phyloP scores from a whole-genome alignment of 495 filamentous ascomycete species.

The Sabuloglossum arenarium region DNA sequence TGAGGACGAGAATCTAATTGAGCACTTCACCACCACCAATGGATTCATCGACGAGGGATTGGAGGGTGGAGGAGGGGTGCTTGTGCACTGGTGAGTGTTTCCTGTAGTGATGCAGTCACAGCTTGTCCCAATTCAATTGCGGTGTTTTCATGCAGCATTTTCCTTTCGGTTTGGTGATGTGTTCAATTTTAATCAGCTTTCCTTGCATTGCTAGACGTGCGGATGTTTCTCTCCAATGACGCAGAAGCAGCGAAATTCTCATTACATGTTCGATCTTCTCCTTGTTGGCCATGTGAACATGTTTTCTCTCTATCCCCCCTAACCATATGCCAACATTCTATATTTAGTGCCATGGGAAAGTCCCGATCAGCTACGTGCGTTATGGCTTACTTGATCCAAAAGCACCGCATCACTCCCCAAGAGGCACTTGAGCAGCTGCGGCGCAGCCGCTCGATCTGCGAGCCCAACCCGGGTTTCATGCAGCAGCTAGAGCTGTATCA shows the following conservation, averaged over 20 bases:
- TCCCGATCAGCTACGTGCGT: conserved; percentile 73
- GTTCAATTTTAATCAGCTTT: no score
- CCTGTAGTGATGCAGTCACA: no score
- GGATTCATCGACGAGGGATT: conserved; percentile 67
- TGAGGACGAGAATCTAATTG: conserved; percentile 65
- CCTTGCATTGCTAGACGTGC: no score
- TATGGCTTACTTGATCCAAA: conserved; percentile 69
- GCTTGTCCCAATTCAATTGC: not conserved
- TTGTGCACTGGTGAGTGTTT: conserved; percentile 49
- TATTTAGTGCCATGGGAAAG: conserved; percentile 76
- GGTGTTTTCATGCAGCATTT: not conserved
- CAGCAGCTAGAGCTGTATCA: conserved; percentile 70
- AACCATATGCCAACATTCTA: conserved; percentile 2
- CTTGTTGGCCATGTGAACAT: not conserved
- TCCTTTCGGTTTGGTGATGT: no score
- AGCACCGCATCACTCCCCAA: conserved; percentile 28
- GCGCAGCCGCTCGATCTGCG: conserved; percentile 45
- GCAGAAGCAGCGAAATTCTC: not conserved
- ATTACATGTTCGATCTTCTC: not conserved
- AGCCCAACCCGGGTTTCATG: conserved; percentile 82
- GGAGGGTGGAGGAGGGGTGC: conserved; percentile 38
- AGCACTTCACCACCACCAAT: conserved; percentile 54
- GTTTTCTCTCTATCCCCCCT: not conserved
- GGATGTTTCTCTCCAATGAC: no score
- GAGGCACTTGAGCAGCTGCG: conserved; percentile 42